These are phyloP conservation scores for Inga leiocalycina DNA, from an alignment of 306 rosid genomes.

Conservation along the genomic window DNA sequence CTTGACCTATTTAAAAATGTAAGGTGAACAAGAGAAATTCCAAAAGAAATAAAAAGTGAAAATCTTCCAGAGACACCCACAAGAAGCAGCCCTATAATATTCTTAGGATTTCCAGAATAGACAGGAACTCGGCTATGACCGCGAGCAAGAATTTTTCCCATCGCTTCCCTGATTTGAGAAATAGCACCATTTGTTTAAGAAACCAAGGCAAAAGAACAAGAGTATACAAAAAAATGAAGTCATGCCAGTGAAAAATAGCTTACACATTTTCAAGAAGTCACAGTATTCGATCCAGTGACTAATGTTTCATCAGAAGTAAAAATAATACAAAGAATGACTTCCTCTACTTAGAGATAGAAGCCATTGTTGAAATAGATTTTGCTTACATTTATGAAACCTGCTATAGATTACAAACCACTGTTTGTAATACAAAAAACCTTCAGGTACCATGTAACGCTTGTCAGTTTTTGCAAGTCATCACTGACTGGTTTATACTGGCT, in stretches of 20 bases:
- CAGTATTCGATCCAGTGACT: conserved; percentile 24
- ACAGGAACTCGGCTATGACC: conserved; percentile 99
- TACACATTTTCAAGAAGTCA: conserved; percentile 15
- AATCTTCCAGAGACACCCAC: conserved; percentile 48
- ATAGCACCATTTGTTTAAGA: conserved; percentile 12
- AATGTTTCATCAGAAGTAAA: conserved; percentile 27
- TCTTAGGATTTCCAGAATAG: conserved; percentile 88
- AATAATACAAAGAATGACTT: conserved; percentile 8
- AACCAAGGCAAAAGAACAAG: background rate
- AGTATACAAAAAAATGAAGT: background rate
- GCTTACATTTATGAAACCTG: background rate
- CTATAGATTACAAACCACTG: background rate
- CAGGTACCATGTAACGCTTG: conserved; percentile 1
- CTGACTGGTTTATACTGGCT: background rate
- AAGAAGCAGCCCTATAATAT: conserved; percentile 87
- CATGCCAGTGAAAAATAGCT: conserved; percentile 15
- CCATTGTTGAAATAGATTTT: background rate
- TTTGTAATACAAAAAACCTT: background rate
- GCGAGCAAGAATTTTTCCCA: conserved; percentile 95
- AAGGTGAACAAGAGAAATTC: conserved; percentile 18
- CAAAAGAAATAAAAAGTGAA: conserved; percentile 10
- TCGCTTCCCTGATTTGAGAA: conserved; percentile 83
- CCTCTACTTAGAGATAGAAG: background rate
- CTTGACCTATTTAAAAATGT: conserved; percentile 65
- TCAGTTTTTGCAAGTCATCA: background rate